These are phyloP conservation scores for Ophiostoma piceae DNA, from an alignment of 2,329 filamentous ascomycete genomes.

Conservation along the genomic window DNA sequence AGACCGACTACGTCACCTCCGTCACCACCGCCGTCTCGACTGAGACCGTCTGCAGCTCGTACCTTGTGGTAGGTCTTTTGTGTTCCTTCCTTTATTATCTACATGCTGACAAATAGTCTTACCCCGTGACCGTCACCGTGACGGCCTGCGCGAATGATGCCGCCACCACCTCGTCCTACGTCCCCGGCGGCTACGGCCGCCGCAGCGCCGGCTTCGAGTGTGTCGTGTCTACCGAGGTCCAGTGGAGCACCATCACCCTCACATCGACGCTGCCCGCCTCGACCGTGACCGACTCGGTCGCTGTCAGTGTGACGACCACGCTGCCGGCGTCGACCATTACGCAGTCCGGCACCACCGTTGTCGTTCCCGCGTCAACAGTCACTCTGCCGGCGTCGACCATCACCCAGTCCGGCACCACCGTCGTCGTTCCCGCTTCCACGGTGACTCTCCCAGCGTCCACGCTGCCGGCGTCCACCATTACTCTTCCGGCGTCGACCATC, in stretches of 20 bases:
- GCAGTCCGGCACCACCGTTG: constrained; percentile 9
- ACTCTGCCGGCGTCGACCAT: constrained; percentile 1
- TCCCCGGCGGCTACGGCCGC: neutral
- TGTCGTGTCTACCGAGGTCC: constrained; percentile 13
- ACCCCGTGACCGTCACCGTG: constrained; percentile 14
- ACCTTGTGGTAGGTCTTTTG: constrained; percentile 12
- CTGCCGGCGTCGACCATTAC: constrained; percentile 17
- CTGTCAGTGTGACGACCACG: constrained; percentile 19
- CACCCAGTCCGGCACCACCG: constrained; percentile 12
- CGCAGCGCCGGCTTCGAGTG: constrained; percentile 10
- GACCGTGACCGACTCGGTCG: constrained; percentile 20
- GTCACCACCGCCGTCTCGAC: constrained; percentile 16
- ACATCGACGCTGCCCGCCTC: constrained; percentile 23
- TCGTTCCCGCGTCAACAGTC: neutral
- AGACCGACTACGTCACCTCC: constrained; percentile 13
- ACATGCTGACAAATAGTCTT: constrained; percentile 8
- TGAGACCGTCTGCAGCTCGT: constrained; percentile 17
- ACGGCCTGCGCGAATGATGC: constrained; percentile 9
- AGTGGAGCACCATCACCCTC: constrained; percentile 19
- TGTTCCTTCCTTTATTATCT: neutral
- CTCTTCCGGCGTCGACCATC: constrained; percentile 14
- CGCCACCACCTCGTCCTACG: neutral
- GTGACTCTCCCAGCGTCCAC: constrained; percentile 3
- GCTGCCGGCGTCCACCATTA: constrained; percentile 1
- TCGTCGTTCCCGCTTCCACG: constrained; percentile 23